These are phyloP conservation scores for Schizothecium vesticola DNA, from an alignment of 495 filamentous ascomycete genomes.

Conservation along the genomic window DNA sequence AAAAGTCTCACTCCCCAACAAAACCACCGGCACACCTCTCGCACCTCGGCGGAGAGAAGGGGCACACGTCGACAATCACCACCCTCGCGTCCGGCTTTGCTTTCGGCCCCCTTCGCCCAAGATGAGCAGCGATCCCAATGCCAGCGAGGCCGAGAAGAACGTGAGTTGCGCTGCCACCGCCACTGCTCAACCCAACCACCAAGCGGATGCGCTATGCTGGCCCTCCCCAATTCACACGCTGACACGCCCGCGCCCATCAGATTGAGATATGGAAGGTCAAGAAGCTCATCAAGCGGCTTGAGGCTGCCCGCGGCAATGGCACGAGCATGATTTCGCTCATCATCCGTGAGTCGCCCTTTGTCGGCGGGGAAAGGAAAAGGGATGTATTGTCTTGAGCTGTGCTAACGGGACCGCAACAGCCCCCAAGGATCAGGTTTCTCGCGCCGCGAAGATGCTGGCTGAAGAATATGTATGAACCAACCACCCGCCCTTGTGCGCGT, in stretches of 20 bases:
- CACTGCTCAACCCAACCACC: background rate
- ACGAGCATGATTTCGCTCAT: slow-evolving; percentile 99
- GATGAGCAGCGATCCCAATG: slow-evolving; percentile 78
- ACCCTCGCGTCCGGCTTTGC: slow-evolving; percentile 8
- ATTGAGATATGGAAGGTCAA: slow-evolving; percentile 85
- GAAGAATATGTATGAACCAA: slow-evolving; percentile 86
- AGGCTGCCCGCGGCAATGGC: slow-evolving; percentile 89
- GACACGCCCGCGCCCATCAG: slow-evolving; percentile 25
- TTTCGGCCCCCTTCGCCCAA: slow-evolving; percentile 37
- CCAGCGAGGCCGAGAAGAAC: slow-evolving; percentile 96
- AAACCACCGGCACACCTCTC: slow-evolving; percentile 5
- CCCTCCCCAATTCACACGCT: slow-evolving; percentile 7
- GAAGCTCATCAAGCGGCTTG: slow-evolving; percentile 94
- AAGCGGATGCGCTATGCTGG: slow-evolving; percentile 2
- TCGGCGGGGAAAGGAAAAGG: background rate
- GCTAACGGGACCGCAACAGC: slow-evolving; percentile 44
- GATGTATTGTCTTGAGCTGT: background rate
- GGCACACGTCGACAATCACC: slow-evolving; percentile 10
- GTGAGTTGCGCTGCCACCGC: slow-evolving; percentile 42
- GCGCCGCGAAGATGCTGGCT: slow-evolving; percentile 97
- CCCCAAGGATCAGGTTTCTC: slow-evolving; percentile 95
- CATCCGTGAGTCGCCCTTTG: slow-evolving; percentile 63
- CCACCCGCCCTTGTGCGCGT: background rate
- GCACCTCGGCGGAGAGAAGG: slow-evolving; percentile 14
- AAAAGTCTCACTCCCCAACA: slow-evolving; percentile 5